Evolutionary conservation across 2,329 filamentous ascomycete species (phyloP), one percentile per base, ranked within the genome.

Genomic region (Trichoderma harzianum): DNA sequence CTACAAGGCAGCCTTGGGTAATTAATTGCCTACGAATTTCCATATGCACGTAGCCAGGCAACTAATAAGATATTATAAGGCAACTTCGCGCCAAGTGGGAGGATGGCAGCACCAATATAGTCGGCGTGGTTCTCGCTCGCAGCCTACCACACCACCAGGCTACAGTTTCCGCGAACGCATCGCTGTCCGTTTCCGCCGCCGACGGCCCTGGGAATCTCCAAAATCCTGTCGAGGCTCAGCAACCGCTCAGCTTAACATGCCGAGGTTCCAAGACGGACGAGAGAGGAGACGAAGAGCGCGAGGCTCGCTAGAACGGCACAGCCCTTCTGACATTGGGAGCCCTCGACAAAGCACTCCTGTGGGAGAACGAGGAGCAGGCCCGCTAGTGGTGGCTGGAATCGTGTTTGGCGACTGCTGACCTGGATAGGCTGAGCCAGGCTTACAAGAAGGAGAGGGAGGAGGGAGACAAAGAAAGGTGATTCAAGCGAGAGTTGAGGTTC

Each of bases 271-370:
- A 63, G 75, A 77, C 34, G 76, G 78, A 24, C 78, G 75, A 69
- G 76, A 79, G 64, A 76, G 80, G 30, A 77, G 80, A 65, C 74
- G 77, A 36, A 76, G 74, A 64, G 79, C 79, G 34, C 77, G 78
- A 28, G 78, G 80, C 30, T 77, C 78, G 24, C 77, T 75, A 7
- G 73, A 75, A 26, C 74, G 71, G 7, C 73, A 75, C n/a, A 74
- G 75, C 12, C 76, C 75, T 16, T 78, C 76, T 24, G 75, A 75
- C 18, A 70, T 74, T 43, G 72, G 67, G 60, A 75, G 74, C 21
- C 69, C 73, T 63, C 69, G 69, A n/a, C n/a, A n/a, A 32, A 73
- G 75, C 64, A 76, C 75, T 70, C 75, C 76, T 32, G 68, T 51
- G 21, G 74, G 63, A 6, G 74, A 73, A 14, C 73, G 77, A 43